These are phyloP conservation scores for Diaporthe citri DNA, from an alignment of 2,329 filamentous ascomycete species.

Conservation along the genomic window DNA sequence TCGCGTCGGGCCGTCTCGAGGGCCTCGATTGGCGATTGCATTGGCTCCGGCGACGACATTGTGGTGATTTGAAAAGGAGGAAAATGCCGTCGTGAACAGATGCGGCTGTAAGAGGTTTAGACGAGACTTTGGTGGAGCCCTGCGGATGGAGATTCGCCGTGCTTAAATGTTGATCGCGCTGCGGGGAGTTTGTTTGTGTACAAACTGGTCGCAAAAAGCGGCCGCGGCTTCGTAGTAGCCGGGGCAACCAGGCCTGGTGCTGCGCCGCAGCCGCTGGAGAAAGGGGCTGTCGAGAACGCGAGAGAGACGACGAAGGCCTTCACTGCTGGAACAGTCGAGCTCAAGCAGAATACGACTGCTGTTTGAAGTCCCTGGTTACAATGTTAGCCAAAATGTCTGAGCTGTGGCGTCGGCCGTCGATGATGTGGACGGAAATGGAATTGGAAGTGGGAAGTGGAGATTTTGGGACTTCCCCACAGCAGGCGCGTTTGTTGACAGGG, in stretches of 20 bases:
- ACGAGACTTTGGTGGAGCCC: too few species aligned
- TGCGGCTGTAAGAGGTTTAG: too few species aligned
- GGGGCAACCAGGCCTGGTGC: background rate
- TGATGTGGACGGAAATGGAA: background rate
- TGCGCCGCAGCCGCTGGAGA: background rate
- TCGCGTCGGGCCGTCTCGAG: too few species aligned
- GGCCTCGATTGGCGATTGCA: too few species aligned
- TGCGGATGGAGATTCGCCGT: too few species aligned
- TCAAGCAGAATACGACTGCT: background rate
- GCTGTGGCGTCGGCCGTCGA: background rate
- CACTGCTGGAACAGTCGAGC: too few species aligned
- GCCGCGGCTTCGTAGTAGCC: slow-evolving; percentile 1
- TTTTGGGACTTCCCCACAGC: too few species aligned
- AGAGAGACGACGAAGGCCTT: background rate
- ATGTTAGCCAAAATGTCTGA: background rate
- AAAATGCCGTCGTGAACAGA: too few species aligned
- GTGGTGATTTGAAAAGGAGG: too few species aligned
- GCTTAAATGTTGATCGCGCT: slow-evolving; percentile 4
- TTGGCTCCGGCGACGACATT: too few species aligned
- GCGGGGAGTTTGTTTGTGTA: slow-evolving; percentile 6
- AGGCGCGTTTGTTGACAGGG: background rate
- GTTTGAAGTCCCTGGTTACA: background rate
- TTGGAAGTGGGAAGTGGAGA: background rate
- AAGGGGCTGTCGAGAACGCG: background rate
- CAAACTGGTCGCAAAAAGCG: slow-evolving; percentile 2